A percentile compares a stretch with the other conserved stretches of the same genome.
These are phyloP conservation scores for Kuraishia piskuri DNA, from an alignment of 805 yeast species.

Conservation along the genomic window DNA sequence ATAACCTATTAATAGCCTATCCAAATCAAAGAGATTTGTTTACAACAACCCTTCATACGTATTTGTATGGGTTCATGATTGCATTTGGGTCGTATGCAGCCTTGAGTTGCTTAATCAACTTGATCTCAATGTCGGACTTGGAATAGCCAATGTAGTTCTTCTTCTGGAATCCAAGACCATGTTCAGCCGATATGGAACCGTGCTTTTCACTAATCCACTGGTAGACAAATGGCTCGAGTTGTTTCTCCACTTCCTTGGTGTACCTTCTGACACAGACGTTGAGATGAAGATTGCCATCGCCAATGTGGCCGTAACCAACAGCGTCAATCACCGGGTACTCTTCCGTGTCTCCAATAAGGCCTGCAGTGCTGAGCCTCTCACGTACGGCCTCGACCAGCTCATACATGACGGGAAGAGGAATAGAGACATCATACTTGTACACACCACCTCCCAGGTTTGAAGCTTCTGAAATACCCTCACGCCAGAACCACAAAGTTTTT, in stretches of 20 bases:
- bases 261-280: slow-evolving; percentile 88
- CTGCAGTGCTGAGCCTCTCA: slow-evolving; percentile 44
- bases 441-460: slow-evolving; percentile 84
- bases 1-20: too few relatives aligned
- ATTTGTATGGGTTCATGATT: slow-evolving; percentile 92
- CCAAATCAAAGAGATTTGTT: too few relatives aligned
- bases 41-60: slow-evolving; percentile 40
- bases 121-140: slow-evolving; percentile 63
- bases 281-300: slow-evolving; percentile 94
- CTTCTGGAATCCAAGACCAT: slow-evolving; percentile 96
- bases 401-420: slow-evolving; percentile 77
- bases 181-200: slow-evolving; percentile 96
- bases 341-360: slow-evolving; percentile 54
- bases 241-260: slow-evolving; percentile 66
- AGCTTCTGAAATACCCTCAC: slow-evolving; percentile 91
- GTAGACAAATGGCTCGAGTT: slow-evolving; percentile 89
- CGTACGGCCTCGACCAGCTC: slow-evolving; percentile 76
- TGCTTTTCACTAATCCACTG: slow-evolving; percentile 69
- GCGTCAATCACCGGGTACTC: slow-evolving; percentile 78
- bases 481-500: slow-evolving; percentile 84
- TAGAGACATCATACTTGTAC: slow-evolving; percentile 92
- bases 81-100: slow-evolving; percentile 82
- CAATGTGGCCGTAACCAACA: slow-evolving; percentile 96
- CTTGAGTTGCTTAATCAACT: slow-evolving; percentile 72
- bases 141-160: slow-evolving; percentile 82